Base-by-base conservation (phyloP, 2,329 filamentous ascomycete species). In the Penicillium freii region DNA sequence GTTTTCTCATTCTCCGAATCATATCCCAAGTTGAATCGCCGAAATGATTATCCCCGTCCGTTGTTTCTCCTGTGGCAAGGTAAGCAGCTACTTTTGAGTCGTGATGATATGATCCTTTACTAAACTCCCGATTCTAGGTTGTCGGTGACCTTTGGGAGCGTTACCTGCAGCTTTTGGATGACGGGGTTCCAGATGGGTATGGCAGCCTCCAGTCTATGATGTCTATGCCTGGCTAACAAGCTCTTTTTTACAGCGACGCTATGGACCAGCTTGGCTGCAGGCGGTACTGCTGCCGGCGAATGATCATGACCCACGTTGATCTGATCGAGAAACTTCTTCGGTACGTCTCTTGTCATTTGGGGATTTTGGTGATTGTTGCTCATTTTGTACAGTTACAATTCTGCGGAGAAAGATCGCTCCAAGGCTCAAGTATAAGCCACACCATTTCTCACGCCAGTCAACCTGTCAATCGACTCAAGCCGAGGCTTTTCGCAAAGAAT, bases 231-330 rank as follows among this genome's bases (percentile, higher is more conserved):
- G 48, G 51, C 61, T 67, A 54, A 67, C 15, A 48, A 40, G 40
- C 15, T 23, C 36, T 54, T 54, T 54, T 54, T 43, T 38, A 50
- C 67, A 97, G 94, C 71, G 92, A 97, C 74, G 94, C 93, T 42
- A 96, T 99, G 89, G 92, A 97, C 77, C 85, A 92, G 73, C 87
- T 99, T 52, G 92, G 92, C 56, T 89, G 95, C 71, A 93, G 91
- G 78, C 87, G 94, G 68, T 99, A 99, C 82, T 99, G 94, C 84
- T 99, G 94, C 81, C 90, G 94, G 68, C 89, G 94, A 71, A 99
- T 99, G 94, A 87, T 99, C 77, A 97, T 99, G 90, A 99, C 94
- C 59, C 94, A 99, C 78, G 94, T 99, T 70, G 94, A 99, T 75
- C 82, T 99, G 61, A 97, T 99, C 69, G 94, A 99, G 83, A 99